Evolutionary conservation across 23 red algal species (phyloP).

Genomic region (Gracilaria domingensis): DNA sequence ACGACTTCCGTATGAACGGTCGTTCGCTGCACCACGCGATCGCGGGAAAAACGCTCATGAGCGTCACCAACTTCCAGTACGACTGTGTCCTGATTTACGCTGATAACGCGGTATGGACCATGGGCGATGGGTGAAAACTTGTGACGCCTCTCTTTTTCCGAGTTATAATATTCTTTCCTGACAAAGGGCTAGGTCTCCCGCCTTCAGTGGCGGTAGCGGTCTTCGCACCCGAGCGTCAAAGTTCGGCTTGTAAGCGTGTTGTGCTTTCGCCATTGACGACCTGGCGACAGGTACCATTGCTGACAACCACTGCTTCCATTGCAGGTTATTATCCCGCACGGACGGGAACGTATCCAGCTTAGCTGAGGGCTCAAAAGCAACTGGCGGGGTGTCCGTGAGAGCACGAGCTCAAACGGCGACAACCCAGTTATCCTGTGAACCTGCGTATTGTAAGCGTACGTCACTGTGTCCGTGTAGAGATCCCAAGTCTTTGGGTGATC

Average conservation of each 20-base stretch:
- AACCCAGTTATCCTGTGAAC: background rate
- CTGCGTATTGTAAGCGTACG: conserved; percentile 16
- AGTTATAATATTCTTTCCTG: conserved; percentile 22
- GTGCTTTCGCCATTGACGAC: background rate
- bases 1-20: background rate
- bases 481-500: conserved; percentile 15
- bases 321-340: background rate
- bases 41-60: conserved; percentile 10
- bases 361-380: background rate
- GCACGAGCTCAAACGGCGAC: conserved; percentile 19
- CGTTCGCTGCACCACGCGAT: background rate
- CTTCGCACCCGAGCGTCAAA: conserved; percentile 17
- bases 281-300: background rate
- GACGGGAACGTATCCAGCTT: background rate
- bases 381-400: background rate
- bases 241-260: background rate
- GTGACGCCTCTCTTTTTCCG: background rate
- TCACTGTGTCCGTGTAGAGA: conserved; percentile 4
- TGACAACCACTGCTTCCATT: background rate
- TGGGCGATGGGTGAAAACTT: conserved; percentile 24
- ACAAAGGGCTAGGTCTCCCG: background rate
- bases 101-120: conserved; percentile 21
- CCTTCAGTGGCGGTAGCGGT: background rate
- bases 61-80: background rate
- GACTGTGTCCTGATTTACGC: conserved; percentile 12